A percentile compares a stretch with the other conserved stretches of the same genome.
Conservation (phyloP, 192 early-diverging fungal genomes). For the Backusella australiensis region DNA sequence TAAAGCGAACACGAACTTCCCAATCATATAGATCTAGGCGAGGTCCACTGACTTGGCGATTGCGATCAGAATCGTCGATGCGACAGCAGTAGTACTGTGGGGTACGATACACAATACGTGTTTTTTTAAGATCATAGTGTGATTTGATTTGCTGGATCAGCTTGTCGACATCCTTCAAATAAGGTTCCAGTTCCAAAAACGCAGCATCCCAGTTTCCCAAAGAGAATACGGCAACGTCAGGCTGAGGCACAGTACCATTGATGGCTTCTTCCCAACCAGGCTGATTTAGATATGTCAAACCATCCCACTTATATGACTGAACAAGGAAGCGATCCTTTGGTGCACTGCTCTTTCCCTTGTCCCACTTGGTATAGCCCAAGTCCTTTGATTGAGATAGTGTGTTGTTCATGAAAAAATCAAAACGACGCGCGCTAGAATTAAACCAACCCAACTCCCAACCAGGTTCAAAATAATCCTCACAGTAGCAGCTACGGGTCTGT, state of each 20-base stretch:
- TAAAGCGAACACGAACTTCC: slow-evolving; percentile 22
- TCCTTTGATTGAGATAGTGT: background rate
- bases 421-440: slow-evolving; percentile 1
- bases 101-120: slow-evolving; percentile 41
- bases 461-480: slow-evolving; percentile 43
- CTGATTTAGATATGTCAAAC: slow-evolving; percentile 38
- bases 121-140: slow-evolving; percentile 23
- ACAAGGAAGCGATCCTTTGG: slow-evolving; percentile 11
- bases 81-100: slow-evolving; percentile 56
- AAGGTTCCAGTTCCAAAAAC: slow-evolving; percentile 33
- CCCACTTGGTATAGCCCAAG: slow-evolving; percentile 12
- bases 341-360: background rate
- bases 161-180: slow-evolving; percentile 19
- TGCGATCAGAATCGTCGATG: slow-evolving; percentile 24
- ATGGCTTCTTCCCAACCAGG: slow-evolving; percentile 35
- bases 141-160: slow-evolving; percentile 32
- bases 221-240: slow-evolving; percentile 35
- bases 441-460: slow-evolving; percentile 35
- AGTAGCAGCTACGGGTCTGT: slow-evolving; percentile 30
- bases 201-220: slow-evolving; percentile 54
- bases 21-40: slow-evolving; percentile 29
- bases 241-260: background rate
- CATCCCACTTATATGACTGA: slow-evolving; percentile 48
- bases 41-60: slow-evolving; percentile 29
- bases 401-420: slow-evolving; percentile 28